Base-by-base conservation (phyloP, 2,329 filamentous ascomycete genomes). In the Fonsecaea monophora region DNA sequence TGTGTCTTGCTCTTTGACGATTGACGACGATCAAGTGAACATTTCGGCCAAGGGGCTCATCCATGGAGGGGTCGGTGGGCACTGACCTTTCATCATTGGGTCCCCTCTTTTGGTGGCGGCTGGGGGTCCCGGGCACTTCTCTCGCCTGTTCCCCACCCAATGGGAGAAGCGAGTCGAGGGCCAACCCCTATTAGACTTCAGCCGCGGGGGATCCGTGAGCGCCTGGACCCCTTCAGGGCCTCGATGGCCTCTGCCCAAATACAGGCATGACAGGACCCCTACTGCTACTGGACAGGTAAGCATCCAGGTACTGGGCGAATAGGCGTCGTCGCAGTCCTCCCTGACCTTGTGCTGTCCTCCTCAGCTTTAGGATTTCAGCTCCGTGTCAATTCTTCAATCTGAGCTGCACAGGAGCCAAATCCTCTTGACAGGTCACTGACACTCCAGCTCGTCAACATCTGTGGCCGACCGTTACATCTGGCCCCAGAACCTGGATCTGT, bases 311-410 rank as follows among this genome's bases (percentile, higher is more conserved):
- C 45, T 12, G 21, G 59, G 37, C 59, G 45, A 61, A 61, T 61
- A 61, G 45, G 59, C 45, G 18, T 32, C 10, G 7, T 1, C 6
- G 45, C n/a, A 25, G 25, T 6, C 12, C 59, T 25, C 12, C 45
- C 18, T 60, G 45, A 13, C 42, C 2, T 34, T 53, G 18, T 34
- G 6, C n/a, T 60, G 42, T n/a, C 30, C 53, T 50, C 32, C 25
- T 61, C 59, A 61, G 59, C 59, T 61, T 15, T 38, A 7, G 32
- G 38, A 21, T 38, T 64, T 64, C 61, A 58, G 54, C 61, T 54
- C 54, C 25, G 53, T 13, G 53, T 57, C 35, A 38, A 55, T 42
- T 40, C 57, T 48, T 59, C 30, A 9, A 13, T 58, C 57, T 64
- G 61, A 64, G 40, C 53, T 64, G 61, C 53, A 13, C 40, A 64